These are phyloP conservation scores for Aspergillus homomorphus DNA, from an alignment of 495 filamentous ascomycete genomes.

Conservation along the genomic window DNA sequence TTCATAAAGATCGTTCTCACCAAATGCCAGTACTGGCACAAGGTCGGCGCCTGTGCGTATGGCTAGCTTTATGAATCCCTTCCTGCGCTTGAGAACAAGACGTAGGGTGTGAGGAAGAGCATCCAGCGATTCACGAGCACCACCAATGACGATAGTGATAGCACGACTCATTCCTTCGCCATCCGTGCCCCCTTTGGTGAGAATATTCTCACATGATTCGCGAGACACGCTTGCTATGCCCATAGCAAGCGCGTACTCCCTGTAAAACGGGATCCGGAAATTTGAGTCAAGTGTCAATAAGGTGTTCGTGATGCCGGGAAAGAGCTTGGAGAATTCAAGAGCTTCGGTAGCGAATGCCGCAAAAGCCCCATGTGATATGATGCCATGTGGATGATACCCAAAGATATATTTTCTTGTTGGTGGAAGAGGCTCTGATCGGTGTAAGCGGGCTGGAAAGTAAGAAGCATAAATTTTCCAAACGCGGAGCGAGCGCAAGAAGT, in stretches of 20 bases:
- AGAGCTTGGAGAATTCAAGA: conserved; percentile 81
- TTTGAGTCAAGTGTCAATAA: conserved; percentile 87
- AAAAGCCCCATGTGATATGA: conserved; percentile 94
- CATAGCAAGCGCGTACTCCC: conserved; percentile 85
- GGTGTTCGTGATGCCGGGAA: conserved; percentile 93
- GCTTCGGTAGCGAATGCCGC: conserved; percentile 90
- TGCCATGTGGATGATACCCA: conserved; percentile 95
- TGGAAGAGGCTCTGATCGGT: conserved; percentile 73
- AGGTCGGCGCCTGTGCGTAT: conserved; percentile 86
- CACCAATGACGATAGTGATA: conserved; percentile 94
- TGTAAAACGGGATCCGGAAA: conserved; percentile 89
- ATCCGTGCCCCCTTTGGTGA: conserved; percentile 72
- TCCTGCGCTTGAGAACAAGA: conserved; percentile 75
- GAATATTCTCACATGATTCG: conserved; percentile 83
- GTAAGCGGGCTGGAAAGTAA: conserved; percentile 87
- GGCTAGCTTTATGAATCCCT: conserved; percentile 91
- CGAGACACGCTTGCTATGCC: conserved; percentile 86
- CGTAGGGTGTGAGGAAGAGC: conserved; percentile 70
- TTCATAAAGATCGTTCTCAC: conserved; percentile 94
- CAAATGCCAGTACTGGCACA: conserved; percentile 87
- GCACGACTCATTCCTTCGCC: conserved; percentile 90
- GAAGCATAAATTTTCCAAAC: conserved; percentile 87
- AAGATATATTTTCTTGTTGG: conserved; percentile 94
- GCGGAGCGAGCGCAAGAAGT: conserved; percentile 66
- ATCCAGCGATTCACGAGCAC: conserved; percentile 86